Conservation (phyloP, 768 basidiomycete genomes). For the Suillus americanus region DNA sequence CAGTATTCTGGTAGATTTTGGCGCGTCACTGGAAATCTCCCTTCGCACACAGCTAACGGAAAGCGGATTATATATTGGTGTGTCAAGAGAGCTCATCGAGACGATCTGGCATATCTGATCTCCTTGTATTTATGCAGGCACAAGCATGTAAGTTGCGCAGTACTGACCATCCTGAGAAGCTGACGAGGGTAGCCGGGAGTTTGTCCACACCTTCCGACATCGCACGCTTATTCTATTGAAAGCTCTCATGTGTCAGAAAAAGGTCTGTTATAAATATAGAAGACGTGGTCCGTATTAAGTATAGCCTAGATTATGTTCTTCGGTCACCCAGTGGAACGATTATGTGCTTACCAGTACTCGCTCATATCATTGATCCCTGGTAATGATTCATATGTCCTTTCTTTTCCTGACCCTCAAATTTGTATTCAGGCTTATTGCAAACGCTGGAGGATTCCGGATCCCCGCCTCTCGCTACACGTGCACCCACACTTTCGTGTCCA, state of each 20-base stretch:
- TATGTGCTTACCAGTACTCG: slow-evolving; percentile 98
- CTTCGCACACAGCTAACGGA: slow-evolving; percentile 84
- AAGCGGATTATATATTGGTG: slow-evolving; percentile 94
- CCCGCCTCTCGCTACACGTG: slow-evolving; percentile 66
- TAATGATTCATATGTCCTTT: slow-evolving; percentile 31
- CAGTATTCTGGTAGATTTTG: slow-evolving; percentile 87
- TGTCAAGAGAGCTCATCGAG: slow-evolving; percentile 19
- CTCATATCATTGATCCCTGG: slow-evolving; percentile 92
- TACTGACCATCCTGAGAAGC: slow-evolving; percentile 26
- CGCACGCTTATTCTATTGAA: slow-evolving; percentile 92
- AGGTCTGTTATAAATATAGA: slow-evolving; percentile 47
- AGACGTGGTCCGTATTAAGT: slow-evolving; percentile 10
- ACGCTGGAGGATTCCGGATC: slow-evolving; percentile 90
- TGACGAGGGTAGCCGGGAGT: slow-evolving; percentile 57
- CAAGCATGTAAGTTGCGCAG: slow-evolving; percentile 54
- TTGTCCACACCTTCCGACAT: slow-evolving; percentile 92
- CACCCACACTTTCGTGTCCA: slow-evolving; percentile 64
- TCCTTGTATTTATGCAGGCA: slow-evolving; percentile 45
- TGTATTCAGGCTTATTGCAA: slow-evolving; percentile 70
- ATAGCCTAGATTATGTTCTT: slow-evolving; percentile 85
- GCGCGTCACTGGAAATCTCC: slow-evolving; percentile 70
- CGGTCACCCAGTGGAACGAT: slow-evolving; percentile 91
- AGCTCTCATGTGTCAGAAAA: slow-evolving; percentile 89
- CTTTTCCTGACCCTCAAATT: not conserved
- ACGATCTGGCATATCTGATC: not conserved